phyloP scores from a whole-genome alignment of 192 early-diverging fungal species.

The Rhizoclosmatium sp. region DNA sequence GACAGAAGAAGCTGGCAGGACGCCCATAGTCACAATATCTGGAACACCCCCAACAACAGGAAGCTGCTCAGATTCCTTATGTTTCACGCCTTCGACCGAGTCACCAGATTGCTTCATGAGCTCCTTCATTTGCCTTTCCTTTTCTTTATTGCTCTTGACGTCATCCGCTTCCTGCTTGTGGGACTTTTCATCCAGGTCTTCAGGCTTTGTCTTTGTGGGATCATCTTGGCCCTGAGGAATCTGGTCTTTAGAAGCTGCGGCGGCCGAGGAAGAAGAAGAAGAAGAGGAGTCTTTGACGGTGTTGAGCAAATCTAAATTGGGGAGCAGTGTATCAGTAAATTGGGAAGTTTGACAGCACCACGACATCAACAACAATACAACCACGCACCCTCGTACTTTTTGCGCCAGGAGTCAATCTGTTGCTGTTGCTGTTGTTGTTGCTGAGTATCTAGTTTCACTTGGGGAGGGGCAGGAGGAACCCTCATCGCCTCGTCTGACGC shows the following conservation, averaged over 20 bases:
- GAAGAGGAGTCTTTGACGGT: background rate
- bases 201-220: background rate
- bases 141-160: conserved; percentile 2
- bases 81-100: conserved; percentile 21
- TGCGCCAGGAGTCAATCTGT: background rate
- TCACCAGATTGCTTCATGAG: conserved; percentile 37
- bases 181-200: background rate
- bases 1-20: conserved; percentile 50
- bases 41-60: conserved; percentile 7
- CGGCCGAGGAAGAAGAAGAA: background rate
- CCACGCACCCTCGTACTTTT: conserved; percentile 26
- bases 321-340: background rate
- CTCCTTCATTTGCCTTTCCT: conserved; percentile 34
- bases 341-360: background rate
- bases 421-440: conserved; percentile 1
- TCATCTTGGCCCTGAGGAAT: background rate
- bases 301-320: background rate
- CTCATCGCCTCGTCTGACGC: too few species aligned
- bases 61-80: conserved; percentile 20
- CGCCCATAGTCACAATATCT: conserved; percentile 15
- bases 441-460: background rate
- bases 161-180: conserved; percentile 6
- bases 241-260: background rate
- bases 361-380: background rate
- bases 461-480: background rate